These are phyloP conservation scores for Penicillium griseofulvum DNA, from an alignment of 2,329 filamentous ascomycete genomes.

Conservation along the genomic window DNA sequence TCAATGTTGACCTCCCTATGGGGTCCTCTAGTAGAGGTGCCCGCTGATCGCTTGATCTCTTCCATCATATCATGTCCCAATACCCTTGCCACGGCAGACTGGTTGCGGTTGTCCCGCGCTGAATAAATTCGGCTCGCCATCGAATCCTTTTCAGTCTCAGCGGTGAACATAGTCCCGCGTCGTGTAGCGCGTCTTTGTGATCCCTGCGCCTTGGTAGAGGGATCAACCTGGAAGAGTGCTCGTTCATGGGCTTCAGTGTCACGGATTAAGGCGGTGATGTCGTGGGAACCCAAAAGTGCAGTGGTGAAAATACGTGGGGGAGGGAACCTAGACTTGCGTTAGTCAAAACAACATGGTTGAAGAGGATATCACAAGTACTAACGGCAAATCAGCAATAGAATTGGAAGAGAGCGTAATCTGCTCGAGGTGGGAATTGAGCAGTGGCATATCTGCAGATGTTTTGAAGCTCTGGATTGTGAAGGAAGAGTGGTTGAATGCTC, in stretches of 20 bases:
- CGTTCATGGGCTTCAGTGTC: conserved; percentile 94
- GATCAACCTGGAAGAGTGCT: conserved; percentile 88
- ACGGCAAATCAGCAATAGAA: conserved; percentile 74
- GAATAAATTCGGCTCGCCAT: conserved; percentile 48
- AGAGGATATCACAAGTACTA: conserved; percentile 28
- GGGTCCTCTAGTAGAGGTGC: conserved; percentile 51
- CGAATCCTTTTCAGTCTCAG: conserved; percentile 38
- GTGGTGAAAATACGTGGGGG: conserved; percentile 94
- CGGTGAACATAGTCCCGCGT: conserved; percentile 51
- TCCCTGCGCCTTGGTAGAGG: conserved; percentile 55
- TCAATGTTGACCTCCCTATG: conserved; percentile 80
- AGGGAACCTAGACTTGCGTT: conserved; percentile 64
- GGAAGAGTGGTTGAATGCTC: not conserved
- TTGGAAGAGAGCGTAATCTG: conserved; percentile 74
- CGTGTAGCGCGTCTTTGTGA: conserved; percentile 48
- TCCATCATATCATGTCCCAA: conserved; percentile 84
- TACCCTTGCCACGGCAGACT: conserved; percentile 83
- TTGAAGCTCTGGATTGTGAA: not conserved
- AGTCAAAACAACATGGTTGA: not conserved
- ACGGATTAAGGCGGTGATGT: conserved; percentile 91
- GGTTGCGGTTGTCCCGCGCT: conserved; percentile 62
- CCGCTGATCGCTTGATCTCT: conserved; percentile 64
- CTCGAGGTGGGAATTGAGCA: conserved; percentile 69
- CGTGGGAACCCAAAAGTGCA: conserved; percentile 79
- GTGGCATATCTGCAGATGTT: conserved; percentile 55